phyloP scores from a whole-genome alignment of 345 rosid species.

The Sapria himalayana region DNA sequence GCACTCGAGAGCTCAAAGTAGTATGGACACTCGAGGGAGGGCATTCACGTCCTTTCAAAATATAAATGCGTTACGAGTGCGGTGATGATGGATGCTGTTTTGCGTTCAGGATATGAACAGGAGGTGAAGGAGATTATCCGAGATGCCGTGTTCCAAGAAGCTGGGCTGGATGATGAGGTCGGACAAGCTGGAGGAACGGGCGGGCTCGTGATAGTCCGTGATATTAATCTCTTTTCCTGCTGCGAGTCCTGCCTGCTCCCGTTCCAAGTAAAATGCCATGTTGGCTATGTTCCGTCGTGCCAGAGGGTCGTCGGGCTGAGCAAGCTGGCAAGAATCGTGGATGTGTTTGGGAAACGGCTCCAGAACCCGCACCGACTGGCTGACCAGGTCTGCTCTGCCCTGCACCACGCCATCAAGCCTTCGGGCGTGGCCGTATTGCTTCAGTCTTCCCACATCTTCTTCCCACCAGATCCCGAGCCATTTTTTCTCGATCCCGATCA shows the following conservation, averaged over 20 bases:
- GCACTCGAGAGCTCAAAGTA: too few species aligned
- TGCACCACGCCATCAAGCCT: conserved; percentile 59
- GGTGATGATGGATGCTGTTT: conserved; percentile 2
- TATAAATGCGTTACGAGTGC: too few species aligned
- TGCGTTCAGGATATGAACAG: conserved; percentile 39
- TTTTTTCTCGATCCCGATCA: conserved; percentile 24
- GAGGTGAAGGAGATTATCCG: conserved; percentile 54
- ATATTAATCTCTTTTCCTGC: conserved; percentile 67
- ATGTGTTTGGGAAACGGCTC: conserved; percentile 69
- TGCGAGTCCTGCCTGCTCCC: conserved; percentile 91
- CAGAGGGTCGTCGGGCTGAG: conserved; percentile 72
- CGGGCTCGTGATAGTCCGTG: conserved; percentile 78
- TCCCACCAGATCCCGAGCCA: conserved; percentile 44
- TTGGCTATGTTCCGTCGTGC: conserved; percentile 75
- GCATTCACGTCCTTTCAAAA: too few species aligned
- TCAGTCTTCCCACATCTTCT: conserved; percentile 59
- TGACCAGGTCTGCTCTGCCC: conserved; percentile 52
- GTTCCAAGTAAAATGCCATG: conserved; percentile 64
- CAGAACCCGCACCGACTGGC: conserved; percentile 76
- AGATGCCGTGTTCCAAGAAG: conserved; percentile 87
- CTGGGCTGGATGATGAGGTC: conserved; percentile 38
- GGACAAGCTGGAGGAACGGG: conserved; percentile 87
- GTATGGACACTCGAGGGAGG: too few species aligned
- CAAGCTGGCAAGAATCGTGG: conserved; percentile 77
- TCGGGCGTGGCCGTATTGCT: conserved; percentile 80